Evolutionary conservation across 805 yeast species (phyloP), one percentile per base, ranked within the genome.

Genomic region (Phaffomyces thermotolerans): DNA sequence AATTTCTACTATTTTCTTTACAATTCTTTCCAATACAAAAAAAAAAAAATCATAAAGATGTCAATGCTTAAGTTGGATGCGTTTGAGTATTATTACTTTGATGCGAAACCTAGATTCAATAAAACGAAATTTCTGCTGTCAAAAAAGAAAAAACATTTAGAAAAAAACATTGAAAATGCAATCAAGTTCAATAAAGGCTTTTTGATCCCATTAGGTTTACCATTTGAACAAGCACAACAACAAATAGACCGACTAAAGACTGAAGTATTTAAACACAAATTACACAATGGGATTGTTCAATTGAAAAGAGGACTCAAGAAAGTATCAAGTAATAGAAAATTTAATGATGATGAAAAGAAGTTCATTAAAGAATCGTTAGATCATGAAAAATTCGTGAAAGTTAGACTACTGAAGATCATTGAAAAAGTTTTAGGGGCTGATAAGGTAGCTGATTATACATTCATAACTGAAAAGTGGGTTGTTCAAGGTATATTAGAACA

Each of bases 191-290:
- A 43, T 27, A 43, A 43, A 31, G 40, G 27, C 14, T 43, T 43
- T 33, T 36, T 45, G 30, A 45, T 45, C 22, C 48, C 48, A 30
- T 18, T 45, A 27, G 48, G 42, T 8, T 36, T 45, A 17, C n/a
- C 39, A 15, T n/a, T 29, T 41, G 63, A 65, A 12, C 76, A 71
- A 4, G 83, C 81, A 1, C 46, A 62, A 23, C 44, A 47, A 13
- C 71, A 69, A 59, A 79, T 81, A 10, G 51, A 55, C 6, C 64
- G 67, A 1, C 59, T 78, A 39, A 75, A 78, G 51, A 34, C 50
- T 2, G 73, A 69, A 25, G 58, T 70, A 6, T 74, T 77, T 47
- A 66, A 62, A 7, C 69, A 73, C 37, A 80, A 81, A 52, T 64
- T 68, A 40, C 75, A 76, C 52, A 70, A 73, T 8, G 63, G 76